Evolutionary conservation across 441 rosid genomes (phyloP).

Genomic region (Isatis lusitanica): DNA sequence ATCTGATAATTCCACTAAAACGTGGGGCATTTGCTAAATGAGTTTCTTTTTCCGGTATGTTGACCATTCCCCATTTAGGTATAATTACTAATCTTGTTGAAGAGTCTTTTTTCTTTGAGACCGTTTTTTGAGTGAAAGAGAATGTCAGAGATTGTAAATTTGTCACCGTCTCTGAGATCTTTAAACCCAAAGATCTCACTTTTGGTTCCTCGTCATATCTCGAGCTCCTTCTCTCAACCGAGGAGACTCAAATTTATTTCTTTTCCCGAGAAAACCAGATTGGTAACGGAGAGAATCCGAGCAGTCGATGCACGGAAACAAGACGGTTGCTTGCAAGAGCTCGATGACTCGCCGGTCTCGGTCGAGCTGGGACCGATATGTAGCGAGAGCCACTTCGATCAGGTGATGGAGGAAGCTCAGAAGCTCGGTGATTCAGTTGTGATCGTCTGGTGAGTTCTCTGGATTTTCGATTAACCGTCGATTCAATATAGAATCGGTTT

Average conservation of each 20-base stretch:
- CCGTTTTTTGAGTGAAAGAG: slow-evolving; percentile 4
- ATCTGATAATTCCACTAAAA: not conserved
- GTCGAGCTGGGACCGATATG: slow-evolving; percentile 52
- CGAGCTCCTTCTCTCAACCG: slow-evolving; percentile 21
- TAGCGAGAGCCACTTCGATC: slow-evolving; percentile 66
- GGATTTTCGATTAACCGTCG: not conserved
- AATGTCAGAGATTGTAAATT: slow-evolving; percentile 35
- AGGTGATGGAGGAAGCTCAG: slow-evolving; percentile 70
- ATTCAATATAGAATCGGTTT: too few species aligned
- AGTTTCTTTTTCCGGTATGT: not conserved
- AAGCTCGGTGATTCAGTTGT: slow-evolving; percentile 61
- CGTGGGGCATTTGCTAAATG: not conserved
- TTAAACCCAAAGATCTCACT: slow-evolving; percentile 25
- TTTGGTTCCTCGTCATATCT: slow-evolving; percentile 26
- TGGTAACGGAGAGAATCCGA: slow-evolving; percentile 37
- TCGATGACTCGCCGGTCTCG: slow-evolving; percentile 63
- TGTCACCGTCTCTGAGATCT: slow-evolving; percentile 41
- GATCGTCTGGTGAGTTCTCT: slow-evolving; percentile 60
- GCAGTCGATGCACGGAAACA: slow-evolving; percentile 38
- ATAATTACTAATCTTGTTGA: slow-evolving; percentile 9
- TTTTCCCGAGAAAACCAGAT: slow-evolving; percentile 22
- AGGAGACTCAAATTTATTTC: slow-evolving; percentile 1
- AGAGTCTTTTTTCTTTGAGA: too few species aligned
- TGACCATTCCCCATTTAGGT: slow-evolving; percentile 16
- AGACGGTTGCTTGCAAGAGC: slow-evolving; percentile 46